Base-by-base conservation (phyloP, 768 basidiomycete species). In the Leccinum boreale region DNA sequence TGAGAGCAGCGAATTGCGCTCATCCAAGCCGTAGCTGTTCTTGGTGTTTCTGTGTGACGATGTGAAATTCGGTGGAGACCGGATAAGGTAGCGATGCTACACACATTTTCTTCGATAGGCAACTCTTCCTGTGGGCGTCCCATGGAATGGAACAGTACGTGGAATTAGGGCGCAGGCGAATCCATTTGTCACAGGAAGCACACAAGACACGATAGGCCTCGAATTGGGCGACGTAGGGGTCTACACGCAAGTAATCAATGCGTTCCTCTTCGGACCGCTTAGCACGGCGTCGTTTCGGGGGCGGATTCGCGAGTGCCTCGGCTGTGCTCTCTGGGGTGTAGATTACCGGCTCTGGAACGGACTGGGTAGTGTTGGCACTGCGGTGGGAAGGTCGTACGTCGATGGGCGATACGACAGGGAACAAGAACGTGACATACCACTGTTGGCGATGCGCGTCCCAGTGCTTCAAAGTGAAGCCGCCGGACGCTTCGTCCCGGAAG, bases 101-200 rank as follows among this genome's bases (percentile, higher is more conserved):
- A 59, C 67, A 87, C 89, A 84, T 80, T 70, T 89, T 88, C 75
- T 89, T 90, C 1, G 87, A 84, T 48, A 92, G 73, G 72, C 89
- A 91, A 67, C 87, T 89, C 75, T 90, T 91, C 44, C 90, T 77
- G 66, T 92, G 90, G 3, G 90, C 89, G 67, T 91, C 89, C 90
- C 90, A 92, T 0, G 90, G 90, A 54, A 92, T 91, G n/a, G 85
- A 87, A 66, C 90, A 92, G 65, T 90, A 92, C 0, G 89, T 91
- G 54, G 89, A 91, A 69, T 92, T 92, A 46, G 89, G 89, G 8
- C 90, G 80, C n/a, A 92, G 77, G 15, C 90, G 80, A 61, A 92
- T 90, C 90, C 90, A 92, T 69, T 90, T 91, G 70, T 90, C 85
- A 73, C 90, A 92, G 5, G 81, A 84, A 48, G 85, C 86, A 70